These are phyloP conservation scores for Aspergillus sp. DNA, from an alignment of 2,329 filamentous ascomycete species.

Conservation along the genomic window DNA sequence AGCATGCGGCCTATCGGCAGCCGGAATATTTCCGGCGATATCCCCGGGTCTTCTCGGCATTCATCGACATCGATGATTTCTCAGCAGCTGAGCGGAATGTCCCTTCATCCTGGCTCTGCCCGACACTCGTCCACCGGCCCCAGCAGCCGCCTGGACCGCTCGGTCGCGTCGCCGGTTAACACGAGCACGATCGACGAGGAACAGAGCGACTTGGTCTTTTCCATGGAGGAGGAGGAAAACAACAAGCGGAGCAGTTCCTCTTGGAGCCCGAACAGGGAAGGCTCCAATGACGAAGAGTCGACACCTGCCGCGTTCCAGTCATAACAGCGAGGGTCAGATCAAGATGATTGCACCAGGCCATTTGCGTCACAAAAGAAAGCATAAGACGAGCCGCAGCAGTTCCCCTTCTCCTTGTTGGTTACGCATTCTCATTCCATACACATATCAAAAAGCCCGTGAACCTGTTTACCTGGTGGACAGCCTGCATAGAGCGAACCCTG, in stretches of 20 bases:
- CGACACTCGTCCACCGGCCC: conserved; percentile 24
- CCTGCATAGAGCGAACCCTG: background rate
- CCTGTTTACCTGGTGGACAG: no score
- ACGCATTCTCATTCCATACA: background rate
- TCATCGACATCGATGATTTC: conserved; percentile 54
- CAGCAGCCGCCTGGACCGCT: conserved; percentile 33
- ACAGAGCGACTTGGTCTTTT: conserved; percentile 39
- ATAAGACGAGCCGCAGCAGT: no score
- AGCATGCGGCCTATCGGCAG: conserved; percentile 42
- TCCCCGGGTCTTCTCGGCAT: conserved; percentile 48
- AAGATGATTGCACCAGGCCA: background rate
- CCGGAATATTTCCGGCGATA: conserved; percentile 39
- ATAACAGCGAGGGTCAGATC: conserved; percentile 1
- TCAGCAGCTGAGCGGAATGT: conserved; percentile 43
- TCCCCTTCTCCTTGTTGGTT: no score
- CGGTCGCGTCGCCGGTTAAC: conserved; percentile 37
- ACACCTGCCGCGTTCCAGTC: conserved; percentile 13
- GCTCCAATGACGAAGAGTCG: conserved; percentile 18
- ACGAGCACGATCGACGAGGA: conserved; percentile 42
- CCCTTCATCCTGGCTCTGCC: conserved; percentile 34
- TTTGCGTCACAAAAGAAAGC: background rate
- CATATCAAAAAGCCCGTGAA: no score
- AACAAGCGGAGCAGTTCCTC: conserved; percentile 31
- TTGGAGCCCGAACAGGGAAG: conserved; percentile 27
- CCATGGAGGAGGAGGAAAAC: conserved; percentile 43